These are phyloP conservation scores for Ananas comosus DNA, from an alignment of 176 grass and related monocot species.

Conservation along the genomic window DNA sequence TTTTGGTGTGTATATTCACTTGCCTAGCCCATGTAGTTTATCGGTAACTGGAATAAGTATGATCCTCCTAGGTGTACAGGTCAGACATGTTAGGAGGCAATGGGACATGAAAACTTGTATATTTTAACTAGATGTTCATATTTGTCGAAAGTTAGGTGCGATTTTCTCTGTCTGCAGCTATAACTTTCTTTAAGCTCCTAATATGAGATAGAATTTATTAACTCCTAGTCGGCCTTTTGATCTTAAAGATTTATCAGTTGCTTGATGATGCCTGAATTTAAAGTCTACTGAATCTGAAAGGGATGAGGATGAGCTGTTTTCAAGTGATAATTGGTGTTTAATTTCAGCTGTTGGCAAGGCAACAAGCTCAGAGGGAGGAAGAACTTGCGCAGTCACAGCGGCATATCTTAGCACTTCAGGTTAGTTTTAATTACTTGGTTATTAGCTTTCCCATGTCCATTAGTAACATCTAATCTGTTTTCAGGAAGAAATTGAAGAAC, in stretches of 20 bases:
- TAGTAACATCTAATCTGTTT: constrained; percentile 3
- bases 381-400: constrained; percentile 90
- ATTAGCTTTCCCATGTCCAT: neutral
- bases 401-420: constrained; percentile 96
- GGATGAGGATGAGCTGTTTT: constrained; percentile 13
- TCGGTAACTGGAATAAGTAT: too few species aligned
- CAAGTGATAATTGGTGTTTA: constrained; percentile 22
- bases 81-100: too few species aligned
- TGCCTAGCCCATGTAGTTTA: too few species aligned
- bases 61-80: too few species aligned
- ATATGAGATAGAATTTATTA: too few species aligned
- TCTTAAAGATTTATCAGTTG: too few species aligned
- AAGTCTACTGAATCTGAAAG: neutral
- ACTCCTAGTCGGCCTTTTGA: too few species aligned
- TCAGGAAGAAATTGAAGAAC: constrained; percentile 98
- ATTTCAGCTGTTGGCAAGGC: constrained; percentile 82
- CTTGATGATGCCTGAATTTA: neutral
- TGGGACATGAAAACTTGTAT: constrained; percentile 1
- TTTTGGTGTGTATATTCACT: too few species aligned
- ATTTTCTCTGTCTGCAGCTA: too few species aligned
- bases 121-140: constrained; percentile 7
- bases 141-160: neutral
- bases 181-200: too few species aligned
- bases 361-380: constrained; percentile 95
- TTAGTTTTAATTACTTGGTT: constrained; percentile 18